Conservation (phyloP, 345 rosid species). For the Euphorbia tirucalli region DNA sequence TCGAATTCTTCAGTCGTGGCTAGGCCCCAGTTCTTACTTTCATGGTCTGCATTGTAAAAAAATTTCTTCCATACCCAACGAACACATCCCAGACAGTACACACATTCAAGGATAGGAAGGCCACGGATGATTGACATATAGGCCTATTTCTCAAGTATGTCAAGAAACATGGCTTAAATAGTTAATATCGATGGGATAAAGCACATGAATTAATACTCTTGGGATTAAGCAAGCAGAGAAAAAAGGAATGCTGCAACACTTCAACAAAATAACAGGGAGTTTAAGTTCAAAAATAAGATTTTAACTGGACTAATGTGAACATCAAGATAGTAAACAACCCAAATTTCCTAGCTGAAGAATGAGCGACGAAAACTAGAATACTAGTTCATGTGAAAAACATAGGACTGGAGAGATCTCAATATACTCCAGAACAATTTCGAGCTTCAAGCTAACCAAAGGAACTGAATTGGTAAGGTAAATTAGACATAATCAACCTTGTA, state of each 20-base stretch:
- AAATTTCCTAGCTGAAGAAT: constrained; percentile 1
- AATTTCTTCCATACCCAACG: constrained; percentile 92
- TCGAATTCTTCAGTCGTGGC: constrained; percentile 74
- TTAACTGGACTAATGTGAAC: not conserved
- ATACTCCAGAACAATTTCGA: not conserved
- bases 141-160: constrained; percentile 42
- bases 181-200: not conserved
- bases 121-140: constrained; percentile 82
- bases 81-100: constrained; percentile 79
- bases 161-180: constrained; percentile 13
- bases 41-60: constrained; percentile 82
- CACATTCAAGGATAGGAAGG: constrained; percentile 79
- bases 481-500: too few species aligned
- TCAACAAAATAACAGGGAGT: too few species aligned
- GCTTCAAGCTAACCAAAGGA: not conserved
- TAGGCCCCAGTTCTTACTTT: constrained; percentile 83
- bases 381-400: not conserved
- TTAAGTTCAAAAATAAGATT: not conserved
- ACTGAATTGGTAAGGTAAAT: not conserved
- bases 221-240: not conserved
- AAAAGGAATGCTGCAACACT: not conserved
- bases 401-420: not conserved
- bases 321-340: not conserved
- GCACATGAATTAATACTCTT: not conserved
- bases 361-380: not conserved